Percentiles rank a stretch among this genome's conserved stretches.
These are phyloP conservation scores for Xylaria cubensis DNA, from an alignment of 495 filamentous ascomycete genomes.

Conservation along the genomic window DNA sequence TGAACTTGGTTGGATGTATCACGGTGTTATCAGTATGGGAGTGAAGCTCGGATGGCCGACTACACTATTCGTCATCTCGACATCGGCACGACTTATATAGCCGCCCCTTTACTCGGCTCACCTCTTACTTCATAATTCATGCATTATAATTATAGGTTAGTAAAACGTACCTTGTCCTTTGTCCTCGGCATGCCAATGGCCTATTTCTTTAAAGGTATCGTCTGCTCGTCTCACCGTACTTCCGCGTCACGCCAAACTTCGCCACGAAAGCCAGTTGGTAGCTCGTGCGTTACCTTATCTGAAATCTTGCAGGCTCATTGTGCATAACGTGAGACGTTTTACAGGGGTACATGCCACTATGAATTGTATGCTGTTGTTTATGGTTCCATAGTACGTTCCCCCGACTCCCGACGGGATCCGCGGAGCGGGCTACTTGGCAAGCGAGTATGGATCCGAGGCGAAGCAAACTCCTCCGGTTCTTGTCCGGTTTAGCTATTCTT, in stretches of 20 bases:
- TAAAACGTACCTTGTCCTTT: no score
- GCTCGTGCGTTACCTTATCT: no score
- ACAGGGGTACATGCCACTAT: no score
- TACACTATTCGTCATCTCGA: background rate
- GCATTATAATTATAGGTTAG: no score
- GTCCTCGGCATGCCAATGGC: no score
- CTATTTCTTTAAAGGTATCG: no score
- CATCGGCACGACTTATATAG: background rate
- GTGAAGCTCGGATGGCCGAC: background rate
- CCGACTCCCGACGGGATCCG: conserved; percentile 6
- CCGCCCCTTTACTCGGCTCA: background rate
- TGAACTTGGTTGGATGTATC: background rate
- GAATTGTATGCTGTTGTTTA: no score
- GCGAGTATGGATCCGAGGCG: background rate
- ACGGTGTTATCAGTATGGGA: background rate
- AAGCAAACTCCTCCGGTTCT: background rate
- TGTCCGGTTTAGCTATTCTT: background rate
- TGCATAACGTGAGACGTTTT: no score
- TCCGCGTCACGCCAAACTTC: no score
- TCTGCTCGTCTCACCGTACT: no score
- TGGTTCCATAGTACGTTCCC: background rate
- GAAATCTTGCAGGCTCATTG: no score
- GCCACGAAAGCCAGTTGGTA: no score
- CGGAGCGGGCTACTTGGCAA: background rate
- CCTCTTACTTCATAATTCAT: background rate